phyloP scores from a whole-genome alignment of 2,329 filamentous ascomycete genomes.

The Aspergillus melleus region DNA sequence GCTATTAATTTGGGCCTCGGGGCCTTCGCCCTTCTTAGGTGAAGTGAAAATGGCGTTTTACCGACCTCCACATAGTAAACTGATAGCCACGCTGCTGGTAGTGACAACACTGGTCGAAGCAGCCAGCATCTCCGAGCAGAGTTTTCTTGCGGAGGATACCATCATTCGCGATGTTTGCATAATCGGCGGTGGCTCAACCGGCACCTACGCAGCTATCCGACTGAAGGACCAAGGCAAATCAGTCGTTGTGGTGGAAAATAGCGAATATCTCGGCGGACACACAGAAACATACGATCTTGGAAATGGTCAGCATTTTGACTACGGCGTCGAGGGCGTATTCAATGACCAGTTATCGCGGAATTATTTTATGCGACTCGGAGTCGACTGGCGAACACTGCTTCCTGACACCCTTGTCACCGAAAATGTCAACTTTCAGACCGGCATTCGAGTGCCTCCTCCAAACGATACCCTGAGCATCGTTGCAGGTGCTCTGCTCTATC shows the following conservation, averaged over 20 bases:
- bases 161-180: slow-evolving; percentile 34
- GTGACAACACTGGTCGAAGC: background rate
- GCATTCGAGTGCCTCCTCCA: slow-evolving; percentile 13
- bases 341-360: slow-evolving; percentile 31
- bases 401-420: slow-evolving; percentile 17
- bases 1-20: too few relatives aligned
- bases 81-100: background rate
- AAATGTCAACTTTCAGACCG: slow-evolving; percentile 31
- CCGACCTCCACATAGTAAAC: background rate
- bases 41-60: too few relatives aligned
- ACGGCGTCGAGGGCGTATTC: slow-evolving; percentile 34
- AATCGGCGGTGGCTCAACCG: slow-evolving; percentile 37
- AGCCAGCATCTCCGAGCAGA: background rate
- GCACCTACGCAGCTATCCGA: slow-evolving; percentile 35
- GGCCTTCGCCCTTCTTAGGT: too few relatives aligned
- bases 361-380: slow-evolving; percentile 31
- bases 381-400: slow-evolving; percentile 18
- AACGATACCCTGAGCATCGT: background rate
- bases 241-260: slow-evolving; percentile 38
- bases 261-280: slow-evolving; percentile 35
- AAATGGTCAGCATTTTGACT: slow-evolving; percentile 31
- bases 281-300: slow-evolving; percentile 32
- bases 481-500: slow-evolving; percentile 8
- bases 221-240: slow-evolving; percentile 32
- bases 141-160: slow-evolving; percentile 7